phyloP scores from a whole-genome alignment of 306 rosid species.

The Hippophae tibetana region DNA sequence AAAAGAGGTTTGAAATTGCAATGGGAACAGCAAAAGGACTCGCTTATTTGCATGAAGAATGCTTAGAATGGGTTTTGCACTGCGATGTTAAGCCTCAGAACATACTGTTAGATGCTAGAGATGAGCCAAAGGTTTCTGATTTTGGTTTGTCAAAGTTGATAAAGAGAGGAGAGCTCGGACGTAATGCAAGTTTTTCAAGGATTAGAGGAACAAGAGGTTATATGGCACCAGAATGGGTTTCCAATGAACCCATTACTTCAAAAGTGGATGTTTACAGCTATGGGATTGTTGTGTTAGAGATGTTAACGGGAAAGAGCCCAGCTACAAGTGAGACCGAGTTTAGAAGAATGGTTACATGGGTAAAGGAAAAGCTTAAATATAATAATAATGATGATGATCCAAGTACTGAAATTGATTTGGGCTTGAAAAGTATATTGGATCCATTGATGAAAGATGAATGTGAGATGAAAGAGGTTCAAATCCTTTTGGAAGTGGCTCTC shows the following conservation, averaged over 20 bases:
- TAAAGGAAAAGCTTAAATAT: constrained; percentile 17
- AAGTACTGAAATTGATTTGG: not conserved
- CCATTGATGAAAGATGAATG: constrained; percentile 18
- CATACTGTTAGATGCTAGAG: constrained; percentile 39
- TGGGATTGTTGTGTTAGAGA: constrained; percentile 54
- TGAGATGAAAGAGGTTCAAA: constrained; percentile 24
- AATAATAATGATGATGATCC: not conserved
- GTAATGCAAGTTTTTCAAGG: constrained; percentile 25
- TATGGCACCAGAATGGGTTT: constrained; percentile 68
- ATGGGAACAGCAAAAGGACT: constrained; percentile 46
- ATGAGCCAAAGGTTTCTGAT: constrained; percentile 54
- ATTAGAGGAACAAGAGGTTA: constrained; percentile 61
- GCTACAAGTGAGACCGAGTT: constrained; percentile 15
- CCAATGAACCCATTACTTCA: constrained; percentile 42
- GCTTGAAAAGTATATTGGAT: constrained; percentile 38
- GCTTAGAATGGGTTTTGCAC: constrained; percentile 68
- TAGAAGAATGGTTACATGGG: constrained; percentile 33
- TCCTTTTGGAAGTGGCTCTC: constrained; percentile 24
- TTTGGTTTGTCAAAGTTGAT: constrained; percentile 45
- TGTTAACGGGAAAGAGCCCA: constrained; percentile 38
- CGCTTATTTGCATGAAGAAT: constrained; percentile 58
- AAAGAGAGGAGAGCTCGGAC: constrained; percentile 25
- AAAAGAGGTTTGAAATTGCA: constrained; percentile 39
- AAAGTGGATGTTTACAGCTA: constrained; percentile 64
- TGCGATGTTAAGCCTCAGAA: constrained; percentile 70